Evolutionary conservation across 257 asterid genomes (phyloP).

Genomic region (Cynanchum wilfordii): DNA sequence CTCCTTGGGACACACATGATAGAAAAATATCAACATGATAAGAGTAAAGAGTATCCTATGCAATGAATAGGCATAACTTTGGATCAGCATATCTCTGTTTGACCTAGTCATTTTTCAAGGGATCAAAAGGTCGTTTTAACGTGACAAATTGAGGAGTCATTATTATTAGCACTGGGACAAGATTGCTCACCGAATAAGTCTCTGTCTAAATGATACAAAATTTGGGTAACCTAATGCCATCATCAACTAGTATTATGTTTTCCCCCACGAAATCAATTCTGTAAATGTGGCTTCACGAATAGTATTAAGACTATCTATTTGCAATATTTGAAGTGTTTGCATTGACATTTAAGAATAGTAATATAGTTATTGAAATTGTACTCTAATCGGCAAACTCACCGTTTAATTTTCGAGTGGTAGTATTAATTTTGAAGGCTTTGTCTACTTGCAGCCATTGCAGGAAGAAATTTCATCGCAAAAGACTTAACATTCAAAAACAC

Average conservation of each 20-base stretch:
- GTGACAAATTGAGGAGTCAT: background rate
- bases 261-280: background rate
- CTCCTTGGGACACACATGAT: background rate
- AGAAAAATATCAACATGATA: background rate
- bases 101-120: background rate
- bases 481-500: constrained; percentile 61
- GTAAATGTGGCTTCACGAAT: background rate
- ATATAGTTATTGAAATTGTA: too few species aligned
- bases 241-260: background rate
- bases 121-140: background rate
- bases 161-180: background rate
- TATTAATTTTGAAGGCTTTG: background rate
- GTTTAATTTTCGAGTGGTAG: background rate
- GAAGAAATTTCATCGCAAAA: constrained; percentile 60
- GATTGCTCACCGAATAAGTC: background rate
- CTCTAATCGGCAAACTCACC: constrained; percentile 9
- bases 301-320: too few species aligned
- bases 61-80: background rate
- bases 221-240: background rate
- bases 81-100: background rate
- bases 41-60: background rate
- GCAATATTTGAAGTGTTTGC: background rate
- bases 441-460: constrained; percentile 37
- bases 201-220: background rate
- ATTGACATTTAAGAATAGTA: background rate